Percentiles rank a stretch among this genome's conserved stretches.
Evolutionary conservation across 2,329 filamentous ascomycete genomes (phyloP).

Genomic region (Paecilomyces sp.): DNA sequence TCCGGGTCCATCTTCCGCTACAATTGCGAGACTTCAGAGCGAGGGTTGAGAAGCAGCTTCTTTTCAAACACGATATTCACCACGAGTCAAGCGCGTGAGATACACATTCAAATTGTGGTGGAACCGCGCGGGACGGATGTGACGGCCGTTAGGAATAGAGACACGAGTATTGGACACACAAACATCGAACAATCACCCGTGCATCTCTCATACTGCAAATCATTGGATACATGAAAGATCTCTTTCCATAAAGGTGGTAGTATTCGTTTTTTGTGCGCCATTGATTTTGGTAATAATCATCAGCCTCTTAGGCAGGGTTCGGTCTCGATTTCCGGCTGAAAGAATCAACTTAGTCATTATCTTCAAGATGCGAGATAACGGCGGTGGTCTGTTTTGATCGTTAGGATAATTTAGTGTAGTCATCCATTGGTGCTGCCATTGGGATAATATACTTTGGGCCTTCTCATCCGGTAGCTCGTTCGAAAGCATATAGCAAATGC

Average conservation of each 20-base stretch:
- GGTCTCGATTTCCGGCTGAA: not conserved
- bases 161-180: not conserved
- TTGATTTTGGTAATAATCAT: not conserved
- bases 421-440: not conserved
- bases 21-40: not conserved
- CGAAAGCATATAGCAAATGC: not conserved
- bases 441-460: not conserved
- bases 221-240: not conserved
- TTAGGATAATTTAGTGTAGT: not conserved
- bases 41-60: not conserved
- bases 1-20: not conserved
- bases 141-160: not conserved
- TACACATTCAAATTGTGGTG: not conserved
- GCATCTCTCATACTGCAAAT: not conserved
- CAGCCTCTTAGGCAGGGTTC: not conserved
- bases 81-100: not conserved
- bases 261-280: not conserved
- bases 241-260: not conserved
- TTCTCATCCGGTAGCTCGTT: not conserved
- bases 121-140: not conserved
- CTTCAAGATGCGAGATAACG: not conserved
- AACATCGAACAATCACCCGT: not conserved
- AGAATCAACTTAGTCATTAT: not conserved
- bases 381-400: not conserved
- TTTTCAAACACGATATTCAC: not conserved